Base-by-base conservation (phyloP, 768 basidiomycete species). In the Neoboletus brunneissimus region DNA sequence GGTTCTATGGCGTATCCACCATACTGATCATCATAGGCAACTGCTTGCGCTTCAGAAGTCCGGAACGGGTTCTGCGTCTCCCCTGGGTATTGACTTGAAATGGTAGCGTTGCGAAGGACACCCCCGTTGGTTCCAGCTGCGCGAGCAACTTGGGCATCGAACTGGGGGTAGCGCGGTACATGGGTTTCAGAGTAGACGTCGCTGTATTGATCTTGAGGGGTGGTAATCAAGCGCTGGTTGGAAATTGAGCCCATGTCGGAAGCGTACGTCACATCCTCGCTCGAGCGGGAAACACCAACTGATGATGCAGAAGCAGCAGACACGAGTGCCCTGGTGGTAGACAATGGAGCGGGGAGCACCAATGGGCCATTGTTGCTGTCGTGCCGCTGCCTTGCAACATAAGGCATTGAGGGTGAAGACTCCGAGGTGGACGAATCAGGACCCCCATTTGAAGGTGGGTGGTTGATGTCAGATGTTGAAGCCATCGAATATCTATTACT, bases 391-490 rank as follows among this genome's bases (percentile, higher is more conserved):
- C 89, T 82, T 37, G 71, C 75, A 38, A 67, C 66, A 55, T 76
- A 76, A 12, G 63, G 68, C 10, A 37, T 57, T 3, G 69, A 67
- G 4, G 62, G 71, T 5, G 78, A 73, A 15, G 83, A 86, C 37
- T 91, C 88, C 42, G 82, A 62, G 3, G 88, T 88, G 61, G 81
- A 86, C 12, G 78, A 70, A 60, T 89, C 85, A 58, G 74, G 77
- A 18, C 77, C 75, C 15, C 74, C 75, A 51, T 77, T 74, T n/a
- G 77, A 79, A 46, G 75, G 72, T 29, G 82, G 76, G 57, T 81
- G 80, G 56, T 83, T 84, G n/a, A 81, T 78, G 61, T 94, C 92
- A 50, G 86, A 84, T 43, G 85, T 86, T 2, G 92, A 95, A 18
- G 85, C 82, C 67, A 88, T 69, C 12, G 93, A 95, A 65, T 90